phyloP scores from a whole-genome alignment of 495 filamentous ascomycete species.

The Neurospora sp. region DNA sequence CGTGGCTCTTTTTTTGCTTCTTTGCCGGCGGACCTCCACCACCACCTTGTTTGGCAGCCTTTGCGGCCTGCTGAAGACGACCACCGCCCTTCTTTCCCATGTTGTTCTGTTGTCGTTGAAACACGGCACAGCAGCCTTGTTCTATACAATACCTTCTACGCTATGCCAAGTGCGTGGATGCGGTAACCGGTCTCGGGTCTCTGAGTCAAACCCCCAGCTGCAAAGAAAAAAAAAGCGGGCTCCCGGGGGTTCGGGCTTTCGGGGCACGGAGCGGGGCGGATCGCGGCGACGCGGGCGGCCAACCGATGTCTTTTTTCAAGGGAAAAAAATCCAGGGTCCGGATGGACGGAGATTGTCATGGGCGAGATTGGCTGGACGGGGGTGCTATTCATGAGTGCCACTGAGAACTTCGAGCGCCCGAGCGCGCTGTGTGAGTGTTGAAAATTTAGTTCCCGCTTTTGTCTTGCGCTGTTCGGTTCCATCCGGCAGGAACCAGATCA shows the following conservation, averaged over 20 bases:
- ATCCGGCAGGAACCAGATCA: slow-evolving; percentile 8
- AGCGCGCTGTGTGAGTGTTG: background rate
- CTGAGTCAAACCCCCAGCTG: background rate
- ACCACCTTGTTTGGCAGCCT: slow-evolving; percentile 10
- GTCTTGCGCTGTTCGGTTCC: slow-evolving; percentile 2
- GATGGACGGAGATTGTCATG: slow-evolving; percentile 3
- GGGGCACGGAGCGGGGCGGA: slow-evolving; percentile 1
- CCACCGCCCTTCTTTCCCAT: slow-evolving; percentile 10
- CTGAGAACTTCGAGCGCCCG: no score
- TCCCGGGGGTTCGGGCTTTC: slow-evolving; percentile 2
- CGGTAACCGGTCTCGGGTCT: background rate
- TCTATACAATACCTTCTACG: background rate
- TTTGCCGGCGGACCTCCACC: slow-evolving; percentile 2
- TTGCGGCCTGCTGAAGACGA: slow-evolving; percentile 10
- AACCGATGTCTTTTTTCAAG: background rate
- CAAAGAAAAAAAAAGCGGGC: background rate
- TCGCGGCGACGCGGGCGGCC: background rate
- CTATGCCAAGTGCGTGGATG: background rate
- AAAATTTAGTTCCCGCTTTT: slow-evolving; percentile 7
- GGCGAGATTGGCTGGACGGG: background rate
- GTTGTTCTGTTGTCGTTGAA: background rate
- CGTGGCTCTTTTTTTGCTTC: slow-evolving; percentile 9
- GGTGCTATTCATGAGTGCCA: background rate
- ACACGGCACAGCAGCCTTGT: background rate
- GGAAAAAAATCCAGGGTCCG: background rate